These are phyloP conservation scores for Lactifluus piperatus DNA, from an alignment of 768 basidiomycete genomes.

Conservation along the genomic window DNA sequence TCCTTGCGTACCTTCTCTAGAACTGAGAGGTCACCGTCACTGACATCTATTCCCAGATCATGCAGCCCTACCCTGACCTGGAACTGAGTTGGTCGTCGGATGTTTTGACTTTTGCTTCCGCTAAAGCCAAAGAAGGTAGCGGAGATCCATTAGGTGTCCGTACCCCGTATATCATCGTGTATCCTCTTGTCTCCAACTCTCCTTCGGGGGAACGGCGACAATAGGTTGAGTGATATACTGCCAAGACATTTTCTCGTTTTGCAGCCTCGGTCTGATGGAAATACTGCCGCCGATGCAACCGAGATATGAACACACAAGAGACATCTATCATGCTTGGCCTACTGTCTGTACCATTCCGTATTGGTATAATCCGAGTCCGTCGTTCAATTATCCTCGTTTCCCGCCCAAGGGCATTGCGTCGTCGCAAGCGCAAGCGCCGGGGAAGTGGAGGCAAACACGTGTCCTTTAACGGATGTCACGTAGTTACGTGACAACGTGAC, in stretches of 20 bases:
- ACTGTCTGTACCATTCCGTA: background rate
- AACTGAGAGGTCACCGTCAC: no score
- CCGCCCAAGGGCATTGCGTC: background rate
- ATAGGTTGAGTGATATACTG: background rate
- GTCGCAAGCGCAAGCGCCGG: background rate
- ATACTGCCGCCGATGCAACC: background rate
- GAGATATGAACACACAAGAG: background rate
- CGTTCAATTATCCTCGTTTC: conserved; percentile 1
- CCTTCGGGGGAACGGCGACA: background rate
- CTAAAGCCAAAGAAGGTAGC: conserved; percentile 8
- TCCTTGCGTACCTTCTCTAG: background rate
- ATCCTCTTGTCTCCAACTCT: background rate
- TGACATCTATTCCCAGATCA: no score
- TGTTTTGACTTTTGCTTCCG: conserved; percentile 6
- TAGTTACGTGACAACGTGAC: conserved; percentile 18
- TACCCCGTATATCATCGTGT: background rate
- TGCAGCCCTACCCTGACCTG: no score
- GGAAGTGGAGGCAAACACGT: conserved; percentile 1
- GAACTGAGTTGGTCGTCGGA: background rate
- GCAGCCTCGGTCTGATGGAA: background rate
- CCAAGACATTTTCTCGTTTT: background rate
- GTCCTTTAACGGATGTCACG: conserved; percentile 13
- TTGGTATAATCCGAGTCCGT: background rate
- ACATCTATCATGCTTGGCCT: background rate
- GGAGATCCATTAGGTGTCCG: conserved; percentile 6